Percentiles rank a stretch among this genome's conserved stretches.
Conservation (phyloP, 1,284 basidiomycete genomes). For the Tilletia caries region DNA sequence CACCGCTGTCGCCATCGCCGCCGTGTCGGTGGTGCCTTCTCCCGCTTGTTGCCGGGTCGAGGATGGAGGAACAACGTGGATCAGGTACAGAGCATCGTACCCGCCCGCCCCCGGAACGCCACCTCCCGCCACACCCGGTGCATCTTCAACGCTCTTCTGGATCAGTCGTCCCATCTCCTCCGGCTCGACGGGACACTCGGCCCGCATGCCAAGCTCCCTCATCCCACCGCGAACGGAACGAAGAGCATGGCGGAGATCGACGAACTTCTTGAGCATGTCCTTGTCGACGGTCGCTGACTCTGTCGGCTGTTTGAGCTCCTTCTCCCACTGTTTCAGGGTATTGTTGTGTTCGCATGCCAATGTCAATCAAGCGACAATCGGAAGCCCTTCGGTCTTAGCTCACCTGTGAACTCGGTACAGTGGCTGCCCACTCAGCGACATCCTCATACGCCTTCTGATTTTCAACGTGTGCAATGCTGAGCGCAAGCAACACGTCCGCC, state of each 20-base stretch:
- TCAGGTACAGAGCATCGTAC: slow-evolving; percentile 92
- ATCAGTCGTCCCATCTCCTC: slow-evolving; percentile 81
- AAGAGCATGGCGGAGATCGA: slow-evolving; percentile 44
- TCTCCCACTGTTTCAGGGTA: not conserved
- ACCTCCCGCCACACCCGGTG: slow-evolving; percentile 82
- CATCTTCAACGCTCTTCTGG: slow-evolving; percentile 67
- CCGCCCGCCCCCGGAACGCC: slow-evolving; percentile 97
- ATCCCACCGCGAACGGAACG: slow-evolving; percentile 76
- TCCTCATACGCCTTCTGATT: slow-evolving; percentile 41
- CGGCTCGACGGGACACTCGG: slow-evolving; percentile 87
- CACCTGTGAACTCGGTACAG: slow-evolving; percentile 20
- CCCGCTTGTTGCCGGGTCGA: not conserved
- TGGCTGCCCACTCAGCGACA: slow-evolving; percentile 47
- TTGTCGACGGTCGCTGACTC: not conserved
- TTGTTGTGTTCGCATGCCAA: too few species aligned
- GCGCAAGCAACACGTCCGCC: slow-evolving; percentile 40
- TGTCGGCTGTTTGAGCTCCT: not conserved
- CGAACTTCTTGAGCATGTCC: slow-evolving; percentile 21
- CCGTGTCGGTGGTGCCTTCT: not conserved
- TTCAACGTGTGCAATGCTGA: slow-evolving; percentile 34
- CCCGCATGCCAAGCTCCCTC: slow-evolving; percentile 77
- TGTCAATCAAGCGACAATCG: too few species aligned
- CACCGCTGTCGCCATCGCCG: slow-evolving; percentile 49
- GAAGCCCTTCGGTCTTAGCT: not conserved
- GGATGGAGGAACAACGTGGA: slow-evolving; percentile 53